phyloP scores from a whole-genome alignment of 2,329 filamentous ascomycete genomes.

The Trichoderma semiorbis region DNA sequence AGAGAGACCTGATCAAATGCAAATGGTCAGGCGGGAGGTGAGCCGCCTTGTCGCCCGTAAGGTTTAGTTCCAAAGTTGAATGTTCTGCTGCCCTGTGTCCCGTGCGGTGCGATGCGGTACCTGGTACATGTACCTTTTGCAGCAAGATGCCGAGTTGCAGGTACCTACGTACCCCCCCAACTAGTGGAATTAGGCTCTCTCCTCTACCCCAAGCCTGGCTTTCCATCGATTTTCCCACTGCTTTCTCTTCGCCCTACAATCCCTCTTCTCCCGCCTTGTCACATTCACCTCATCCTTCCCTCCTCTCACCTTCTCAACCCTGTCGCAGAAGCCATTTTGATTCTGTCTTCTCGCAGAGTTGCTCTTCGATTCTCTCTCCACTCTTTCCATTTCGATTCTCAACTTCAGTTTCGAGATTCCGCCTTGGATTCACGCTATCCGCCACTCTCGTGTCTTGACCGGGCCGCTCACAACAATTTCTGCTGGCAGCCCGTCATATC shows the following conservation, averaged over 20 bases:
- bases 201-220: conserved; percentile 8
- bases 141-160: background rate
- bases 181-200: conserved; percentile 15
- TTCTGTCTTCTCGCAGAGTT: background rate
- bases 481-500: background rate
- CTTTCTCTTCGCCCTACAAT: conserved; percentile 15
- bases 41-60: background rate
- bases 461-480: conserved; percentile 11
- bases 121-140: background rate
- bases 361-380: background rate
- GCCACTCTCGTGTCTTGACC: conserved; percentile 4
- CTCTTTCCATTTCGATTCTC: conserved; percentile 8
- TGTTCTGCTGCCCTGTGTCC: background rate
- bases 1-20: background rate
- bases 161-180: background rate
- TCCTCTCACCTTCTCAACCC: conserved; percentile 1
- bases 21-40: background rate
- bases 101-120: background rate
- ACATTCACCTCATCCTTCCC: background rate
- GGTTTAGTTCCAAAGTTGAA: background rate
- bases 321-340: conserved; percentile 2
- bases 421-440: conserved; percentile 1
- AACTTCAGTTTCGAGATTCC: background rate
- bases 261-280: background rate
- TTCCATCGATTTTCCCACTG: conserved; percentile 7